Evolutionary conservation across 148 eudicot species (phyloP).

Genomic region (Heliosperma pusillum): DNA sequence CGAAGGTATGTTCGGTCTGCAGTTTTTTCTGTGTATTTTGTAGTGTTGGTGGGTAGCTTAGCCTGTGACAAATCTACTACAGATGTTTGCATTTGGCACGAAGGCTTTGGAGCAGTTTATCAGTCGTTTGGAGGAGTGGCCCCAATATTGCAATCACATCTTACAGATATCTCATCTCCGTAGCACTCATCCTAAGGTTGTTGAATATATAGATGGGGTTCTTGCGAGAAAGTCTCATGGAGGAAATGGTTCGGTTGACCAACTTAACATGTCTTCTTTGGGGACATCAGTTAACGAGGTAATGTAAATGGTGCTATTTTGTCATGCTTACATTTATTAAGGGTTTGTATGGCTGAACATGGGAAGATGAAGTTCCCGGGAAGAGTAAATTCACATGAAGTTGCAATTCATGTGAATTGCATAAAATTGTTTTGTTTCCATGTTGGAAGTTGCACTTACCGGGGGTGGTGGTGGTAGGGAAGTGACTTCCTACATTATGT

Average conservation of each 20-base stretch:
- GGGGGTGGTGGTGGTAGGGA: too few relatives aligned
- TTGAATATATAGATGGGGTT: conserved; percentile 68
- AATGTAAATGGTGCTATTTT: conserved; percentile 4
- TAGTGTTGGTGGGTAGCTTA: conserved; percentile 3
- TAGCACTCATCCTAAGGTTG: conserved; percentile 66
- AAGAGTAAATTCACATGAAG: too few relatives aligned
- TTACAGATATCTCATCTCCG: conserved; percentile 95
- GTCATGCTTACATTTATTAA: neutral
- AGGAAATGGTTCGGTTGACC: conserved; percentile 58
- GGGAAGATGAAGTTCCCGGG: too few relatives aligned
- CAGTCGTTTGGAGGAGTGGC: conserved; percentile 90
- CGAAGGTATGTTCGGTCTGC: conserved; percentile 45
- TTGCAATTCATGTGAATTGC: too few relatives aligned
- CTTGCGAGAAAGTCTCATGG: conserved; percentile 68
- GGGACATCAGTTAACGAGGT: conserved; percentile 53
- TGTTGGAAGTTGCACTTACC: too few relatives aligned
- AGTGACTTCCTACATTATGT: too few relatives aligned
- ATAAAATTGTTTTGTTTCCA: too few relatives aligned
- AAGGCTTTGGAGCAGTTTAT: conserved; percentile 84
- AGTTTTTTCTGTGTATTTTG: neutral
- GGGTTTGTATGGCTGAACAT: too few relatives aligned
- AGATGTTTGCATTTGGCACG: conserved; percentile 93
- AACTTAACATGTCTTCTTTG: conserved; percentile 41
- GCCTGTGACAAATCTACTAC: conserved; percentile 22
- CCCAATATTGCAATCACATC: conserved; percentile 92